phyloP scores from a whole-genome alignment of 2,329 filamentous ascomycete genomes.

The Zymoseptoria brevis region DNA sequence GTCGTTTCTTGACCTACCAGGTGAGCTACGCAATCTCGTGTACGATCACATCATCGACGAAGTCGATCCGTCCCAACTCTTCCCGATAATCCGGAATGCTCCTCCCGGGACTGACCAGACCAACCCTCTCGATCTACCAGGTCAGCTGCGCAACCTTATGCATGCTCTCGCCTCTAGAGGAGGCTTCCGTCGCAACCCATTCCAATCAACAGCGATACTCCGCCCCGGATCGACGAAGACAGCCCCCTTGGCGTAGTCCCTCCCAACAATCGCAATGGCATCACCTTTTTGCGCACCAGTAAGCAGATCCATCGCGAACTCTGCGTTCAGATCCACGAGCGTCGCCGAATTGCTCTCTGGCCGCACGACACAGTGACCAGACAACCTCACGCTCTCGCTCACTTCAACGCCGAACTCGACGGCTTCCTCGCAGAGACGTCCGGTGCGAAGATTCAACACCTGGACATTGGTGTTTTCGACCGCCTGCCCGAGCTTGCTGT shows the following conservation, averaged over 20 bases:
- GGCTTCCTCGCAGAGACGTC: background rate
- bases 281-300: background rate
- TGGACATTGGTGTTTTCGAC: background rate
- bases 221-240: no score
- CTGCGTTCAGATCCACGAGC: no score
- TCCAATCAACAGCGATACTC: background rate
- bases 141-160: no score
- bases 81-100: background rate
- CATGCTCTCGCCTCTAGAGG: no score
- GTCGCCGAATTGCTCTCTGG: background rate
- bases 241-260: no score
- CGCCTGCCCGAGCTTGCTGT: background rate
- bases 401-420: background rate
- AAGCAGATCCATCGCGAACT: no score
- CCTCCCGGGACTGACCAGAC: background rate
- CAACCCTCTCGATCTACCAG: background rate
- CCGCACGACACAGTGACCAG: background rate
- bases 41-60: background rate
- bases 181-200: background rate
- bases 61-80: background rate
- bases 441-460: background rate
- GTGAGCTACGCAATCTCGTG: no score
- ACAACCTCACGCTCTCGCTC: background rate
- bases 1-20: background rate
- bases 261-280: background rate